Conservation (phyloP, 257 asterid genomes). For the Jaltomata sinuosa region DNA sequence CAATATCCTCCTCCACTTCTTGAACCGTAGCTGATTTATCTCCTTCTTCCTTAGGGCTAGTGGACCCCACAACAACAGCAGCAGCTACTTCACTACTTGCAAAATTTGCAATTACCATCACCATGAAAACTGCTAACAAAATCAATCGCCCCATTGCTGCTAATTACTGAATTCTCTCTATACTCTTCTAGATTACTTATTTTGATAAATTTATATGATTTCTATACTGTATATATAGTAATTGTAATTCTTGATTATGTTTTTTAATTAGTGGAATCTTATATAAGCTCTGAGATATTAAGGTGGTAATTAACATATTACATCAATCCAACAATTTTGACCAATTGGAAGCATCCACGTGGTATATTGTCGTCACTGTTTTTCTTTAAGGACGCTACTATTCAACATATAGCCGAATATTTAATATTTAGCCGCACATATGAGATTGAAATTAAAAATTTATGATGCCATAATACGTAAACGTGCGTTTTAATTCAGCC, state of each 20-base stretch:
- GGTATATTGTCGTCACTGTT: background rate
- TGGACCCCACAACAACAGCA: background rate
- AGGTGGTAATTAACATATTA: background rate
- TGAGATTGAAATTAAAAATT: too few relatives aligned
- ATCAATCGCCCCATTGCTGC: slow-evolving; percentile 6
- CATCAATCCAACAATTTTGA: background rate
- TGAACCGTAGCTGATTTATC: slow-evolving; percentile 21
- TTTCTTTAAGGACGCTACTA: too few relatives aligned
- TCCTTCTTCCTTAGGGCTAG: slow-evolving; percentile 28
- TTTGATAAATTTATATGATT: too few relatives aligned
- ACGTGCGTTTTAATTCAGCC: too few relatives aligned
- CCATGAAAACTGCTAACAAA: background rate
- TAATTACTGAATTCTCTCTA: background rate
- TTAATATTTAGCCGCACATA: too few relatives aligned
- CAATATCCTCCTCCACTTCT: slow-evolving; percentile 35
- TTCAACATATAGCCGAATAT: too few relatives aligned
- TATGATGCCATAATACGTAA: too few relatives aligned
- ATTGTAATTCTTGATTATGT: too few relatives aligned
- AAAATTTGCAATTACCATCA: background rate
- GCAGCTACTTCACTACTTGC: slow-evolving; percentile 25
- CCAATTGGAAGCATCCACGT: background rate
- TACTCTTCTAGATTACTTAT: background rate
- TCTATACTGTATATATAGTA: too few relatives aligned
- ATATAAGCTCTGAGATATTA: too few relatives aligned
- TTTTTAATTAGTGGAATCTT: too few relatives aligned